Percentiles rank a stretch among this genome's conserved stretches.
phyloP scores from a whole-genome alignment of 345 rosid genomes.

The Arabis alpina region DNA sequence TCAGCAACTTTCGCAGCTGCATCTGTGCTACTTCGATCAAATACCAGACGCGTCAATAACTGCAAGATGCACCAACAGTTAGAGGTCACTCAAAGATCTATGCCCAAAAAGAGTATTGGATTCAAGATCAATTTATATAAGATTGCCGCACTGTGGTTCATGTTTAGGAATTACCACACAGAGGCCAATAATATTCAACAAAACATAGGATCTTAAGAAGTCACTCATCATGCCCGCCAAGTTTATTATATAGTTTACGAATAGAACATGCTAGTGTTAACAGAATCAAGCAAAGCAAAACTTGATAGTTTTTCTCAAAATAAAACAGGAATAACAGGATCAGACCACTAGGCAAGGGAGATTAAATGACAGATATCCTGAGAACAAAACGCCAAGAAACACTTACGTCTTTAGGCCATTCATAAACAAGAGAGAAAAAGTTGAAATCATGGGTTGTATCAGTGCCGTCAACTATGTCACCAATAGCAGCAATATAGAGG shows the following conservation, averaged over 20 bases:
- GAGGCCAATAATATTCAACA: slow-evolving; percentile 5
- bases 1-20: slow-evolving; percentile 97
- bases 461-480: slow-evolving; percentile 98
- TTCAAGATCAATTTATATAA: neutral
- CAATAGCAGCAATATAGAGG: slow-evolving; percentile 94
- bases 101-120: slow-evolving; percentile 2
- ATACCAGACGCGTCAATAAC: slow-evolving; percentile 95
- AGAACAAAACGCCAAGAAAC: slow-evolving; percentile 30
- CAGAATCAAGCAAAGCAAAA: slow-evolving; percentile 21
- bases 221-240: neutral
- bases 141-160: neutral
- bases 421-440: slow-evolving; percentile 90
- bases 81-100: slow-evolving; percentile 19
- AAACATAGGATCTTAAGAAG: slow-evolving; percentile 9
- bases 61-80: slow-evolving; percentile 51
- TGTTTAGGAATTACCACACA: slow-evolving; percentile 5
- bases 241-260: slow-evolving; percentile 10
- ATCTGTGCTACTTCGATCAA: slow-evolving; percentile 93
- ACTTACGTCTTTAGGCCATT: slow-evolving; percentile 99
- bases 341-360: slow-evolving; percentile 13
- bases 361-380: slow-evolving; percentile 24
- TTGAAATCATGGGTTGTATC: slow-evolving; percentile 99
- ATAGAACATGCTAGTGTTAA: slow-evolving; percentile 6
- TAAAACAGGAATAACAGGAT: slow-evolving; percentile 12
- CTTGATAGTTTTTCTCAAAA: neutral